Evolutionary conservation across 306 rosid genomes (phyloP), one percentile per base, ranked within the genome.

Genomic region (Ceratonia siliqua): DNA sequence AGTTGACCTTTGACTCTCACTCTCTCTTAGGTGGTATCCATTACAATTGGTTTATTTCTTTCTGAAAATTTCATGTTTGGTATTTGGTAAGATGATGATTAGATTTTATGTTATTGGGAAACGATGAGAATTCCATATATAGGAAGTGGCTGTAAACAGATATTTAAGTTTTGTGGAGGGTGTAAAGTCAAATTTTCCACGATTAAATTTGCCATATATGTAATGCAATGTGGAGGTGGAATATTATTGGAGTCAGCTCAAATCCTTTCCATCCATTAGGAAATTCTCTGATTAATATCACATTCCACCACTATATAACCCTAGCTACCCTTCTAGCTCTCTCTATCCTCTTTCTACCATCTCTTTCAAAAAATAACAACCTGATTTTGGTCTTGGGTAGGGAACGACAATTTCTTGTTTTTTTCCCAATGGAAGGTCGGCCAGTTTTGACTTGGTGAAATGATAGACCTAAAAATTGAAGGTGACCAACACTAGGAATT

Each of bases 171-270:
- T 75, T 82, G 93, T 80, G 87, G 93, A 69, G 63, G 72, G 28
- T 66, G 61, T 52, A 64, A 69, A 80, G 86, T 86, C 89, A 82
- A 84, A 82, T 52, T 20, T 27, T 61, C 45, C 79, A 79, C 76
- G 57, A 81, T 78, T 70, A 78, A 70, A 69, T 62, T 80, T 67
- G 28, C 52, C 73, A 52, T 17, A 18, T 9, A 68, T 17, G 33
- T 21, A 32, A 35, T 27, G 39, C 20, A 8, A 46, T 56, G 27
- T 71, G n/a, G 78, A 78, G 86, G 79, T 84, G 78, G 84, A 78
- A 78, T 78, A 77, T 81, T 74, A 79, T 81, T 89, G 84, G 81
- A 82, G 93, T 89, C 88, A 89, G 70, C 84, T 86, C 86, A 82
- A 69, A 62, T 73, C 30, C 79, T 61, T 85, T 79, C 78, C 71